Evolutionary conservation across 2,329 filamentous ascomycete species (phyloP), one percentile per base, ranked within the genome.

Genomic region (Nemania sp.): DNA sequence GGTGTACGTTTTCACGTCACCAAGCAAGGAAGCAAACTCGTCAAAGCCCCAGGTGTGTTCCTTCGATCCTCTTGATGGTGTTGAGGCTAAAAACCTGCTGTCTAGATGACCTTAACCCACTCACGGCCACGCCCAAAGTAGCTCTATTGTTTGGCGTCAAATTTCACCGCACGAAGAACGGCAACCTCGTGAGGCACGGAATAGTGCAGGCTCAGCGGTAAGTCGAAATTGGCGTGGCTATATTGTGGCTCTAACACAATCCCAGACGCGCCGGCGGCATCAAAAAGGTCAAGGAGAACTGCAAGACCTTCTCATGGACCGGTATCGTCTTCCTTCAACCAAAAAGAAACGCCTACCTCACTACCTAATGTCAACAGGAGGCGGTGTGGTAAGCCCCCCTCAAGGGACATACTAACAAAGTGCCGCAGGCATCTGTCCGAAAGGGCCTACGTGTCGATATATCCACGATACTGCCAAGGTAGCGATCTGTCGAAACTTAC

Each of bases 381-480:
- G 68, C 67, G 71, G 69, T 69, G 71, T 72, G 75, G 78, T 79
- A 78, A 78, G 78, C 69, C 68, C 73, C 72, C 72, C 12, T n/a
- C 15, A 13, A 58, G 54, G 42, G 54, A 50, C 20, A 63, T 61
- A 81, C 83, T 85, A 75, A 85, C 79, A 45, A 62, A 56, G 50
- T 46, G 55, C 49, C 68, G 53, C 67, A 97, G 95, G 95, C 79
- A 89, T 88, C 66, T 99, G 95, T 76, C 81, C 87, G 57, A 91
- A 91, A 75, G 93, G 94, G 60, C 89, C 90, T 7, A 80, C 78
- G 49, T 99, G 95, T 76, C 88, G 85, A 57, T 95, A 90, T 73
- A 80, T 87, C 51, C 95, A 99, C 81, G 91, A 99, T 72, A 85
- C 90, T 43, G 81, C 86, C 73, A 96, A 91, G 78, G 91, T 96